phyloP scores from a whole-genome alignment of 345 rosid genomes.

The Eucalyptus regnans region DNA sequence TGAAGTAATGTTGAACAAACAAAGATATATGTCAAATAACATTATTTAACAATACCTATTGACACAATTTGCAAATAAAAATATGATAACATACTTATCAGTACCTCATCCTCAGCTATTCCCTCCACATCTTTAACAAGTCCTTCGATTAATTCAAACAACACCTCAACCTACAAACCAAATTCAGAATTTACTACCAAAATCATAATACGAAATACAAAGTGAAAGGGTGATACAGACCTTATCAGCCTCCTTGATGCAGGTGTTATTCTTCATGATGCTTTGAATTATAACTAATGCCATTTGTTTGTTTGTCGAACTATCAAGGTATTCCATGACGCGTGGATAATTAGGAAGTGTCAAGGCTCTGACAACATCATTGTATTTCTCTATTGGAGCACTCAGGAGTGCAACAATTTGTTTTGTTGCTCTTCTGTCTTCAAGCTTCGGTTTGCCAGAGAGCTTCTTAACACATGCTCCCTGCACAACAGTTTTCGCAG shows the following conservation, averaged over 20 bases:
- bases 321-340: slow-evolving; percentile 80
- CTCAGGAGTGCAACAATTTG: slow-evolving; percentile 88
- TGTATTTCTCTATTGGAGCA: slow-evolving; percentile 92
- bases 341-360: slow-evolving; percentile 86
- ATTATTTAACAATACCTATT: not conserved
- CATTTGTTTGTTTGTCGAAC: slow-evolving; percentile 79
- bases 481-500: slow-evolving; percentile 10
- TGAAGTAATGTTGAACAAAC: not conserved
- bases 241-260: slow-evolving; percentile 66
- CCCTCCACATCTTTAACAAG: slow-evolving; percentile 81
- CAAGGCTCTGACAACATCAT: slow-evolving; percentile 66
- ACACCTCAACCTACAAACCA: slow-evolving; percentile 61
- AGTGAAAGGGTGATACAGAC: slow-evolving; percentile 18
- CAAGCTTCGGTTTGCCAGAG: slow-evolving; percentile 51
- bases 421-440: slow-evolving; percentile 70
- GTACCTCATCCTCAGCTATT: slow-evolving; percentile 53
- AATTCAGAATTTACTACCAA: not conserved
- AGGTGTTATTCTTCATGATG: slow-evolving; percentile 69
- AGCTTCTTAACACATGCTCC: slow-evolving; percentile 79
- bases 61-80: not conserved
- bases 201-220: not conserved
- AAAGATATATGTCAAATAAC: not conserved
- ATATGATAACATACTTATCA: not conserved
- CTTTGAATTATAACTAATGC: slow-evolving; percentile 85
- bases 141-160: slow-evolving; percentile 78